Conservation (phyloP, 2,329 filamentous ascomycete species). For the Cladophialophora exuberans region DNA sequence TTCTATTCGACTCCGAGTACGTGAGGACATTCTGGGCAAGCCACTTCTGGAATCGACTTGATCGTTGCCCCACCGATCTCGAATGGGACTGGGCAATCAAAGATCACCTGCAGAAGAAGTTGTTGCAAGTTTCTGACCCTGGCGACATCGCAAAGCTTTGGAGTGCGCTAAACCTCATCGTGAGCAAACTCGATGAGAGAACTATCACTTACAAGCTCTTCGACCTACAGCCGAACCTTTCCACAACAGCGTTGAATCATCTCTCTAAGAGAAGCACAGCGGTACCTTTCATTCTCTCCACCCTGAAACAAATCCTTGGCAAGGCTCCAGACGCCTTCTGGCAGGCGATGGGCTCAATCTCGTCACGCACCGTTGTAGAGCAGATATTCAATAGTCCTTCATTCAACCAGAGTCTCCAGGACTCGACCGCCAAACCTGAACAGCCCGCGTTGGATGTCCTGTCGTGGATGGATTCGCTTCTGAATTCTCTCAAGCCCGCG, state of each 20-base stretch:
- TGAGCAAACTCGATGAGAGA: conserved; percentile 72
- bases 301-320: conserved; percentile 70
- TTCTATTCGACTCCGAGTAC: conserved; percentile 75
- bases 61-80: conserved; percentile 64
- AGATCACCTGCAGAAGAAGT: conserved; percentile 69
- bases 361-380: conserved; percentile 79
- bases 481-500: conserved; percentile 73
- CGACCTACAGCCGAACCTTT: conserved; percentile 73
- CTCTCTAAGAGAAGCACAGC: conserved; percentile 65
- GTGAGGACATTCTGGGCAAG: conserved; percentile 69
- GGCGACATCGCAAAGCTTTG: conserved; percentile 73
- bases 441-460: conserved; percentile 55
- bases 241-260: conserved; percentile 65
- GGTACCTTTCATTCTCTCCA: conserved; percentile 70
- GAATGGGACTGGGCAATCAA: conserved; percentile 89
- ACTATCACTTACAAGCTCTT: conserved; percentile 78
- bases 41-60: conserved; percentile 68
- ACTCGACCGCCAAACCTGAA: conserved; percentile 8
- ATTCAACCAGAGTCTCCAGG: conserved; percentile 58
- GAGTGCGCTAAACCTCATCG: conserved; percentile 73
- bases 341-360: conserved; percentile 82
- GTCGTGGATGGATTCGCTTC: conserved; percentile 77
- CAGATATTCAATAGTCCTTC: conserved; percentile 76
- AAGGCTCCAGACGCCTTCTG: conserved; percentile 82
- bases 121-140: conserved; percentile 63